Evolutionary conservation across 2,329 filamentous ascomycete species (phyloP), one percentile per base, ranked within the genome.

Genomic region (Aspergillus piperis): DNA sequence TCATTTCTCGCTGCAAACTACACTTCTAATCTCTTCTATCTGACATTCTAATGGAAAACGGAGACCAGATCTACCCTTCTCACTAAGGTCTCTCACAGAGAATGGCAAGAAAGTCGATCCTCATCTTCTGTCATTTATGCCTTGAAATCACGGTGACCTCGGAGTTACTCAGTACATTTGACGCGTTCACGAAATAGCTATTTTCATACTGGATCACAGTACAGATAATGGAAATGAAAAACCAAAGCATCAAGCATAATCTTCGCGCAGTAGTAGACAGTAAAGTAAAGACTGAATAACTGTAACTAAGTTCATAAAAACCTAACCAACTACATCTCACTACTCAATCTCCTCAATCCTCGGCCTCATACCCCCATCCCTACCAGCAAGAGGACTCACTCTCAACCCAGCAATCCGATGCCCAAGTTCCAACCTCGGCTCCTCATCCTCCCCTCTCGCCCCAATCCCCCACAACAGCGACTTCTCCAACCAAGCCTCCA

Each of bases 291-390:
- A 8, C 25, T 27, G 7, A 17, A 10, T 15, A 27, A 32, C 10
- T 10, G n/a, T 32, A 32, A 17, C 15, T 27, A 30, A n/a, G 3
- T 8, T 17, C 25, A 50, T 3, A 4, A 30, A 32, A 27, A 32
- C 27, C 23, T 19, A 1, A 32, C 17, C 30, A 32, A 13, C 3
- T 19, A 11, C 30, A 21, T 3, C 27, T 8, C 36, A 54, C 30
- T 61, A 78, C 60, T 80, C 78, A 63, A 80, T 78, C 64, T 80
- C 78, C 57, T 80, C 75, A 54, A 80, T 80, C 23, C 70, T 70
- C 1, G 75, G 76, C 21, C 66, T 61, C 19, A 62, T 55, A 23
- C 41, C 58, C n/a, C 54, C 61, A 52, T 55, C 60, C 25, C 50
- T 62, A 2, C 65, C 68, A 66, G 70, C 64, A 57, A 75, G 57